These are phyloP conservation scores for Acacia confusa DNA, from an alignment of 306 rosid genomes.

Conservation along the genomic window DNA sequence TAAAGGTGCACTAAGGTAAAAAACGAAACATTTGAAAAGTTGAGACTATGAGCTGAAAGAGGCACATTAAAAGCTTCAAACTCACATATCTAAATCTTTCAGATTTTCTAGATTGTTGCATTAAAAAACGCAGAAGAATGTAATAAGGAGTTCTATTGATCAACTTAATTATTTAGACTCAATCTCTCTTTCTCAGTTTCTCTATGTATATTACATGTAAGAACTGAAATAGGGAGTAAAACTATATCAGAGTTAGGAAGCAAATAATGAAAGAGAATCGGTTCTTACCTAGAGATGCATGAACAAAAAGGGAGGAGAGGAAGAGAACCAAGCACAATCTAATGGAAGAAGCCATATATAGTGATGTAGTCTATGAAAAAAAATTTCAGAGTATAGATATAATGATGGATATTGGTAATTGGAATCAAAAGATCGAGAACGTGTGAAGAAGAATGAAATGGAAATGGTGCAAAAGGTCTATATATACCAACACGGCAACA, in stretches of 20 bases:
- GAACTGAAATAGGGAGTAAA: neutral
- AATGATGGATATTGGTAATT: neutral
- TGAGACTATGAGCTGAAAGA: no score
- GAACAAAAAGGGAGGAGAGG: constrained; percentile 52
- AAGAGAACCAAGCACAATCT: constrained; percentile 44
- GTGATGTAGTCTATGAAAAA: neutral
- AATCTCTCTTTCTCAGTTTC: no score
- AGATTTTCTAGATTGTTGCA: no score
- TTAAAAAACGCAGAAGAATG: neutral
- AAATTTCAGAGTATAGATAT: neutral
- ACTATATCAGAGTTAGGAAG: neutral
- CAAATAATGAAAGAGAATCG: neutral
- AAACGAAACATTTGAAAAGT: no score
- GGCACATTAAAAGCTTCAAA: no score
- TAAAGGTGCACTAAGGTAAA: no score
- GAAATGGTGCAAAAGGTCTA: neutral
- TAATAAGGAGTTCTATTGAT: no score
- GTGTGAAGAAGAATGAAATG: constrained; percentile 26
- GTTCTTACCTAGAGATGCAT: constrained; percentile 54
- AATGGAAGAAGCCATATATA: constrained; percentile 48
- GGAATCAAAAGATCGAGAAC: neutral
- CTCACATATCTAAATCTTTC: no score
- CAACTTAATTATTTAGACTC: no score
- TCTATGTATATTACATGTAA: no score
- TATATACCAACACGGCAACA: constrained; percentile 28